Evolutionary conservation across 805 yeast species (phyloP).

Genomic region (Kregervanrija pseudodelftensis): DNA sequence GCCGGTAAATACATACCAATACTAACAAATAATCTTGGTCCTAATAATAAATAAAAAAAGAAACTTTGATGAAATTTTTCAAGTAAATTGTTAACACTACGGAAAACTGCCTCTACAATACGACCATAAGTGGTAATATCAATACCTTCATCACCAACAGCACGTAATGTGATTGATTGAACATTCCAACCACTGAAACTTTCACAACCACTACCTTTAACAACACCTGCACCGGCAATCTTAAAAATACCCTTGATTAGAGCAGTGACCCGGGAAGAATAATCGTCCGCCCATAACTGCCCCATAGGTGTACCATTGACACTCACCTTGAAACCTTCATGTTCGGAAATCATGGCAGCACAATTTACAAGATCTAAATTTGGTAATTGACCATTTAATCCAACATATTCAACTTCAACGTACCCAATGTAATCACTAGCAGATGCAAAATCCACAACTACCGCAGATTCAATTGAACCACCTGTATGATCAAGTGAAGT

Average conservation of each 20-base stretch:
- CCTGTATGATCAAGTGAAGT: slow-evolving; percentile 78
- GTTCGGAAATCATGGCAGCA: slow-evolving; percentile 64
- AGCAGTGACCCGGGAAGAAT: slow-evolving; percentile 49
- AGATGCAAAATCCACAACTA: slow-evolving; percentile 71
- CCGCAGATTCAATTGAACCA: slow-evolving; percentile 88
- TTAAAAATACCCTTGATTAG: slow-evolving; percentile 59
- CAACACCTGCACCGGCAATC: slow-evolving; percentile 64
- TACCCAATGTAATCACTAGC: slow-evolving; percentile 60
- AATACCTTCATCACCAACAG: slow-evolving; percentile 41
- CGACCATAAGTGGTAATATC: slow-evolving; percentile 93
- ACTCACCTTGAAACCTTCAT: slow-evolving; percentile 66
- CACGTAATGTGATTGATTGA: slow-evolving; percentile 78
- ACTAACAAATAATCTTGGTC: slow-evolving; percentile 78
- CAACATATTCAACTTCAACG: slow-evolving; percentile 73
- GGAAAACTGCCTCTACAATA: slow-evolving; percentile 75
- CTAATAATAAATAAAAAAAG: slow-evolving; percentile 79
- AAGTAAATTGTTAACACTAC: slow-evolving; percentile 83
- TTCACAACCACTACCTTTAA: slow-evolving; percentile 59
- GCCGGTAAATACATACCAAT: slow-evolving; percentile 91
- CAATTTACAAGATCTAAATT: slow-evolving; percentile 84
- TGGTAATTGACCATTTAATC: slow-evolving; percentile 93
- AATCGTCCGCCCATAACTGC: slow-evolving; percentile 40
- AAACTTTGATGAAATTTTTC: slow-evolving; percentile 97
- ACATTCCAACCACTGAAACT: slow-evolving; percentile 95
- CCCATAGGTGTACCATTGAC: slow-evolving; percentile 52